These are phyloP conservation scores for Cucurbitaria berberidis DNA, from an alignment of 2,329 filamentous ascomycete genomes.

Conservation along the genomic window DNA sequence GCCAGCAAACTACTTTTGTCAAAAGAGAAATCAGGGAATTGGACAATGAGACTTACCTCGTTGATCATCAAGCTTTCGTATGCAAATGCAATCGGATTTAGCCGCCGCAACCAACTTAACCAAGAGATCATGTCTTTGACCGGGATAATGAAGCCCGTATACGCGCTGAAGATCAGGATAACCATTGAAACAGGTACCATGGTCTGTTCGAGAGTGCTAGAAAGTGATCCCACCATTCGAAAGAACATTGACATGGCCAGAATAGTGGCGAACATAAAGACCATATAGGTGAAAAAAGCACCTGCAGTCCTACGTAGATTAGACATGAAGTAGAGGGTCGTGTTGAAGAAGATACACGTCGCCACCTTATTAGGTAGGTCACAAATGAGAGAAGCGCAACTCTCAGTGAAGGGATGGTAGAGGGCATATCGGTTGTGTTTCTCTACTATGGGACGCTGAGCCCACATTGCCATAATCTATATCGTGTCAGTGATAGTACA, in stretches of 20 bases:
- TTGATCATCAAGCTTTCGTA: constrained; percentile 81
- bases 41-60: too few species aligned
- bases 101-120: constrained; percentile 63
- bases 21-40: too few species aligned
- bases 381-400: constrained; percentile 71
- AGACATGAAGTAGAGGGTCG: constrained; percentile 81
- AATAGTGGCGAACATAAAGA: constrained; percentile 55
- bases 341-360: constrained; percentile 62
- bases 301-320: constrained; percentile 72
- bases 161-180: too few species aligned
- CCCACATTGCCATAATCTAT: constrained; percentile 64
- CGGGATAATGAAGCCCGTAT: constrained; percentile 70
- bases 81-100: constrained; percentile 75
- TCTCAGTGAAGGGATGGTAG: constrained; percentile 79
- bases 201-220: too few species aligned
- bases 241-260: too few species aligned
- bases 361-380: constrained; percentile 60
- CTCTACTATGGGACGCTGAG: constrained; percentile 76
- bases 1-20: constrained; percentile 58
- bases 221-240: neutral
- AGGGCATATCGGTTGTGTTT: constrained; percentile 82
- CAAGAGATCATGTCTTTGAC: constrained; percentile 59
- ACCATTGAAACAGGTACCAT: too few species aligned
- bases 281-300: constrained; percentile 79
- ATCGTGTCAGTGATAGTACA: constrained; percentile 68